Percentiles rank a stretch among this genome's conserved stretches.
phyloP scores from a whole-genome alignment of 2,329 filamentous ascomycete genomes.

The Tolypocladium tropicale region DNA sequence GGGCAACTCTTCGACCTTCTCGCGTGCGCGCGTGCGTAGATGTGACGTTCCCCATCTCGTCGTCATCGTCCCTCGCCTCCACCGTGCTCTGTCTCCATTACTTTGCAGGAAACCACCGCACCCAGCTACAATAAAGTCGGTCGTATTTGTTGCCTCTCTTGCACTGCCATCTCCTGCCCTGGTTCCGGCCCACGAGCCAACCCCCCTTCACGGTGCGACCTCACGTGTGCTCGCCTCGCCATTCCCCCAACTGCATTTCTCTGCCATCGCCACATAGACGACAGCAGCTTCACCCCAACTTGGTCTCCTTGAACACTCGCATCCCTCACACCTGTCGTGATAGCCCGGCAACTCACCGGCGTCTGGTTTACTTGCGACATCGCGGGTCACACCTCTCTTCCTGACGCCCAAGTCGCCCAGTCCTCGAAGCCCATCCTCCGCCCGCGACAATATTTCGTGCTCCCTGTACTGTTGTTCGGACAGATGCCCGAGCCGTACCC shows the following conservation, averaged over 20 bases:
- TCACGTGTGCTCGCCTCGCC: neutral
- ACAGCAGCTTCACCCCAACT: neutral
- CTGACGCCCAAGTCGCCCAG: neutral
- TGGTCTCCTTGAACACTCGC: neutral
- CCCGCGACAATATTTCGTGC: neutral
- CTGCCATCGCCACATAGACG: neutral
- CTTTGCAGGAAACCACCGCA: neutral
- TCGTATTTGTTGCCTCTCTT: neutral
- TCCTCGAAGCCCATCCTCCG: neutral
- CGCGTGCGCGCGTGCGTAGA: neutral
- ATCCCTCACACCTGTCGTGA: neutral
- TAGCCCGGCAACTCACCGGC: neutral
- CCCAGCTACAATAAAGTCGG: no score
- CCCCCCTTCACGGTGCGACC: neutral
- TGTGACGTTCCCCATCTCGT: neutral
- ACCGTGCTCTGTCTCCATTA: neutral
- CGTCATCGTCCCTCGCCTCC: neutral
- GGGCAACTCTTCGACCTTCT: neutral
- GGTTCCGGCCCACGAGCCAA: neutral
- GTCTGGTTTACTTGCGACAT: neutral
- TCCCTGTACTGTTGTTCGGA: neutral
- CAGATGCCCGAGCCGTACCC: conserved; percentile 2
- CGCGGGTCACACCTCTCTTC: neutral
- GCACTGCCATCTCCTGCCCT: neutral
- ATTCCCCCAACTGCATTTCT: neutral